Evolutionary conservation across 2,329 filamentous ascomycete species (phyloP), one percentile per base, ranked within the genome.

Genomic region (Hymenoscyphus repandus): DNA sequence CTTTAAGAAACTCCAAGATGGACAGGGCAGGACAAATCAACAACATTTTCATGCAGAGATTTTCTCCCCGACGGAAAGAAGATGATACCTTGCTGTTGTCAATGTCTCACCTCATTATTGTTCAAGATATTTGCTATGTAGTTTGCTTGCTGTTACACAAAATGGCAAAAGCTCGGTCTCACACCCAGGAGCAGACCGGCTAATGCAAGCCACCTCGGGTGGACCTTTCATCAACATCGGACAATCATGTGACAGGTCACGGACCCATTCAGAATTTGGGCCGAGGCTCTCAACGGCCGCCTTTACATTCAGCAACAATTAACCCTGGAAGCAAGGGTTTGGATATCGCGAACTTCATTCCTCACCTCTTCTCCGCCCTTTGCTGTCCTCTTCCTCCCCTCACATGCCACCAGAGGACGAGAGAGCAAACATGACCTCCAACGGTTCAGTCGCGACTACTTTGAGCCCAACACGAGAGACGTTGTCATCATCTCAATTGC

Each of bases 401-500:
- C 20, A 27, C 6, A 18, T 30, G n/a, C 38, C 15, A 40, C 47
- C 20, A 52, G 31, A 33, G 39, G 40, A 48, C 36, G 39, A 45
- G 45, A 38, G 10, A 52, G 22, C 47, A 45, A 60, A 44, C 13
- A 65, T 66, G 64, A 53, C 60, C 52, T 56, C 58, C 13, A 58
- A 55, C 48, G 53, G 56, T 37, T 62, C 61, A 22, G 52, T 58
- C 39, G 54, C 61, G 31, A 60, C 63, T 37, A 62, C 59, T 17
- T 58, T 64, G 39, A 46, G 45, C 48, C 53, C 60, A 13, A 61
- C 63, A 9, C 44, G 75, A 69, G 68, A 75, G 61, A 66, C 68
- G 55, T 60, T 74, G 60, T 76, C 76, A 64, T 68, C 72, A 62
- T 79, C 83, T 57, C 77, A 79, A 63, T 72, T 76, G 54, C 73